A percentile compares a stretch with the other conserved stretches of the same genome.
These are phyloP conservation scores for Sporobolomyces roseus DNA, from an alignment of 768 basidiomycete genomes.

Conservation along the genomic window DNA sequence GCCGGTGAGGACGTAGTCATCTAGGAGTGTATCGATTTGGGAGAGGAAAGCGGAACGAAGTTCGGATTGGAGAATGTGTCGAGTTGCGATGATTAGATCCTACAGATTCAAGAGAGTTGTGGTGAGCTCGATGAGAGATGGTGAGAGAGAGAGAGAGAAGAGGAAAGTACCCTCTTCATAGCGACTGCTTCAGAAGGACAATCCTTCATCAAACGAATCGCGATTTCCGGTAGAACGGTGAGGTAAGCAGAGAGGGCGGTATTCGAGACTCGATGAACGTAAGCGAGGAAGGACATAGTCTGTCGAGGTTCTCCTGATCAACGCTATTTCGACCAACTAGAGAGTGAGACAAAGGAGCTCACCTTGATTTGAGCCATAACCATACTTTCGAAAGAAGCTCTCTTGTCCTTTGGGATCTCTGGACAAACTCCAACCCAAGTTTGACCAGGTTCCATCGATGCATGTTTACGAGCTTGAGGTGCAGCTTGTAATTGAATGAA, in stretches of 20 bases:
- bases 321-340: not conserved
- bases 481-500: constrained; percentile 40
- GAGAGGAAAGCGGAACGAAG: constrained; percentile 73
- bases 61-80: constrained; percentile 76
- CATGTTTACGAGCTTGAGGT: constrained; percentile 39
- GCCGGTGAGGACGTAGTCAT: constrained; percentile 85
- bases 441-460: constrained; percentile 35
- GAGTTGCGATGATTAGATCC: constrained; percentile 88
- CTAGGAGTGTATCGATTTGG: constrained; percentile 81
- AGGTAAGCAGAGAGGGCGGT: constrained; percentile 68
- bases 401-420: constrained; percentile 47
- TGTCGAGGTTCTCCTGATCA: constrained; percentile 47
- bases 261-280: constrained; percentile 69
- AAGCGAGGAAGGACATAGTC: constrained; percentile 89
- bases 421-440: constrained; percentile 40
- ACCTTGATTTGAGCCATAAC: constrained; percentile 72
- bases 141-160: constrained; percentile 43
- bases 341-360: constrained; percentile 33
- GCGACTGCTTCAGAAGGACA: constrained; percentile 80
- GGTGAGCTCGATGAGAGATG: too few relatives aligned
- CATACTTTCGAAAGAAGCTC: constrained; percentile 49
- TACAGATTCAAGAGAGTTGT: constrained; percentile 47
- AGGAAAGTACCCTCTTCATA: constrained; percentile 58
- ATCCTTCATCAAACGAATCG: constrained; percentile 84
- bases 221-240: constrained; percentile 71